phyloP scores from a whole-genome alignment of 2,329 filamentous ascomycete genomes.

The Penicillium sp. region DNA sequence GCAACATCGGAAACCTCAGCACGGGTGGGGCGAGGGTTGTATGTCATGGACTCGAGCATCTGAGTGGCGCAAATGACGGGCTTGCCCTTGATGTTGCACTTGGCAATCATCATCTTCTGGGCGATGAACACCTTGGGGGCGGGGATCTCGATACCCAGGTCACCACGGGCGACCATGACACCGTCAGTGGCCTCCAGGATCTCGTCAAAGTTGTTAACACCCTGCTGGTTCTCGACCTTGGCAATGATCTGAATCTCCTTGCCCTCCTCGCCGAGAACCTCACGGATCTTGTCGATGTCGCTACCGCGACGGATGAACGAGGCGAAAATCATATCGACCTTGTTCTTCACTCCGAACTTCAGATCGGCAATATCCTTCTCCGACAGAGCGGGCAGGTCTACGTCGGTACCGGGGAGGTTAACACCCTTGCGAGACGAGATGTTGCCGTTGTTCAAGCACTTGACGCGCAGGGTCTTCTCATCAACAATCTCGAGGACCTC shows the following conservation, averaged over 20 bases:
- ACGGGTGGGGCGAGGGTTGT: slow-evolving; percentile 97
- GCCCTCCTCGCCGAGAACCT: slow-evolving; percentile 86
- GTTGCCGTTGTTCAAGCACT: slow-evolving; percentile 94
- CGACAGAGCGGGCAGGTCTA: slow-evolving; percentile 93
- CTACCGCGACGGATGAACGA: slow-evolving; percentile 95
- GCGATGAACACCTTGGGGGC: slow-evolving; percentile 98
- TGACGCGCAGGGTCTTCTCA: slow-evolving; percentile 82
- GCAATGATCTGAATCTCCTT: slow-evolving; percentile 98
- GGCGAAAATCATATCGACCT: slow-evolving; percentile 98
- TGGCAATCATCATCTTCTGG: slow-evolving; percentile 99
- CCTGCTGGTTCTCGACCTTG: slow-evolving; percentile 99
- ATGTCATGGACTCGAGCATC: slow-evolving; percentile 99
- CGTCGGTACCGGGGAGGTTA: slow-evolving; percentile 97
- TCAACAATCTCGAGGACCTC: slow-evolving; percentile 87
- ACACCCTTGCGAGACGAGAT: slow-evolving; percentile 99
- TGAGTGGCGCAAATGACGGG: slow-evolving; percentile 98
- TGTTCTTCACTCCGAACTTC: slow-evolving; percentile 95
- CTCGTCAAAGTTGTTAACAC: slow-evolving; percentile 99
- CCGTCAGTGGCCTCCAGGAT: slow-evolving; percentile 95
- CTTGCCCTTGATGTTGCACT: slow-evolving; percentile 99
- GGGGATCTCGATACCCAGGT: slow-evolving; percentile 97
- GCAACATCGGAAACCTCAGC: slow-evolving; percentile 98
- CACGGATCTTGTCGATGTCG: slow-evolving; percentile 90
- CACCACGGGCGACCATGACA: slow-evolving; percentile 99
- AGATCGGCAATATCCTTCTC: slow-evolving; percentile 98